Percentiles rank a stretch among this genome's conserved stretches.
Evolutionary conservation across 2,329 filamentous ascomycete species (phyloP).

Genomic region (Cladosporium oxysporum): DNA sequence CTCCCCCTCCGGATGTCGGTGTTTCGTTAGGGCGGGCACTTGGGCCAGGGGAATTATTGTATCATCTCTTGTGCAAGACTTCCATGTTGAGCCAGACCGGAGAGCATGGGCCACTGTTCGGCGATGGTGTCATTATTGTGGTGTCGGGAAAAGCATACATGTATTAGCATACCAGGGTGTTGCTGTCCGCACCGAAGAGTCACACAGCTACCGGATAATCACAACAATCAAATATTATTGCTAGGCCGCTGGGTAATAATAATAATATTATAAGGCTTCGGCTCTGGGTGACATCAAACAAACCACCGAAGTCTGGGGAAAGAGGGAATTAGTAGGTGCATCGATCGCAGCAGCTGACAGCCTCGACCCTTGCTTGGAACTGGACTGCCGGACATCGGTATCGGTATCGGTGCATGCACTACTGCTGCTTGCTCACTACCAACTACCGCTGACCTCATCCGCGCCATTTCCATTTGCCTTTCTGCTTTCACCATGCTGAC

Average conservation of each 20-base stretch:
- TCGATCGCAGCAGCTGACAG: neutral
- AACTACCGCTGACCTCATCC: conserved; percentile 11
- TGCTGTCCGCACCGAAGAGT: neutral
- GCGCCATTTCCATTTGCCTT: neutral
- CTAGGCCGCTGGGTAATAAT: neutral
- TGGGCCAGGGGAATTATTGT: neutral
- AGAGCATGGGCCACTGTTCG: neutral
- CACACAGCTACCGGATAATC: neutral
- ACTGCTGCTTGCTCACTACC: no score
- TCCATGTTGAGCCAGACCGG: no score
- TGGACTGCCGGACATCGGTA: neutral
- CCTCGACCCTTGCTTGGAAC: no score
- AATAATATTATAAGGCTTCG: neutral
- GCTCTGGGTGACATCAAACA: neutral
- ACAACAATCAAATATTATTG: neutral
- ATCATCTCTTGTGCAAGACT: neutral
- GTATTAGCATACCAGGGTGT: neutral
- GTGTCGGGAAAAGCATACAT: neutral
- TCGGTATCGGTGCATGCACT: neutral
- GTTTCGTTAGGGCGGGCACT: conserved; percentile 5
- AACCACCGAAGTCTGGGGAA: neutral
- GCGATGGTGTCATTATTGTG: conserved; percentile 10
- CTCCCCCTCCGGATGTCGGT: neutral
- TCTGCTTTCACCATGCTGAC: neutral
- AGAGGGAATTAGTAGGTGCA: no score